Conservation (phyloP, 176 grass and related monocot genomes). For the Coix lacrymajobi region DNA sequence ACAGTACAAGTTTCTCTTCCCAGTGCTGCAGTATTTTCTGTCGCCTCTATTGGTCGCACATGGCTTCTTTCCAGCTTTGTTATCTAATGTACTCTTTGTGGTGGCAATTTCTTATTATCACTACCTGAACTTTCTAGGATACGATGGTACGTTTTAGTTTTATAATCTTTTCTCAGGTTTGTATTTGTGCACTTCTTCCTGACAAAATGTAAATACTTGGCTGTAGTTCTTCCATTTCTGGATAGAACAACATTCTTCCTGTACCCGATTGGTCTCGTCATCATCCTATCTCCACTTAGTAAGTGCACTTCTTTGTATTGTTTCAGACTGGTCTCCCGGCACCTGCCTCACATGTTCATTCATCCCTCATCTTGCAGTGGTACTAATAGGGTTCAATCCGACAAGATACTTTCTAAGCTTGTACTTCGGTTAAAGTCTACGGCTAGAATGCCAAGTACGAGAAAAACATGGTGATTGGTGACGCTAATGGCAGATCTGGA, state of each 20-base stretch:
- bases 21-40: conserved; percentile 93
- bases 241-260: conserved; percentile 97
- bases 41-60: conserved; percentile 86
- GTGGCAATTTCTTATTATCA: conserved; percentile 91
- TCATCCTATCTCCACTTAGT: conserved; percentile 90
- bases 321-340: not conserved
- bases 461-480: conserved; percentile 6
- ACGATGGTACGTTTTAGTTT: conserved; percentile 65
- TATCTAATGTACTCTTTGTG: conserved; percentile 88
- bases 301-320: conserved; percentile 40
- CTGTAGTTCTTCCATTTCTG: conserved; percentile 88
- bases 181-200: not conserved
- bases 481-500: conserved; percentile 44
- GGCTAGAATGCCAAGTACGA: conserved; percentile 1
- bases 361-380: conserved; percentile 46
- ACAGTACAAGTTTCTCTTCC: conserved; percentile 24
- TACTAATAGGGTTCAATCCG: conserved; percentile 88
- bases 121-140: conserved; percentile 96
- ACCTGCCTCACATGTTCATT: conserved; percentile 15
- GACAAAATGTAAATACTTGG: not conserved
- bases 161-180: not conserved
- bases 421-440: conserved; percentile 56
- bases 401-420: conserved; percentile 88
- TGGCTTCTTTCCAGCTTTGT: conserved; percentile 80
- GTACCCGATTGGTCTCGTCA: conserved; percentile 90